Evolutionary conservation across 371 early-diverging fungal species (phyloP), one percentile per base, ranked within the genome.

Genomic region (Syncephalis plumigaleata): DNA sequence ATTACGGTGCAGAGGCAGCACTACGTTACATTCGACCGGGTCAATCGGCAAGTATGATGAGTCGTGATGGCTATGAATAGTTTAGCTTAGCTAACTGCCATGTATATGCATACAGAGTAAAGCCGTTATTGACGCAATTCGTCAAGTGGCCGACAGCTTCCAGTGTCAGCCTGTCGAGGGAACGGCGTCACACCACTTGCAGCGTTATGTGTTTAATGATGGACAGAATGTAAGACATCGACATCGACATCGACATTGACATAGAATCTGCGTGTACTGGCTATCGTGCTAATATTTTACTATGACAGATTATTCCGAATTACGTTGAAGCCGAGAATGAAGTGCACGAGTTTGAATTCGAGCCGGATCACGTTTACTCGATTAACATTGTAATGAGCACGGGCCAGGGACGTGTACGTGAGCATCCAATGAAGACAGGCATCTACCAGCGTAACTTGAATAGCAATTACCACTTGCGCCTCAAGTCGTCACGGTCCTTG

Each of bases 161-260:
- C 84, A 78, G 39, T 85, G 87, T 68, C 73, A 69, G 54, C 86
- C 91, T 44, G 79, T 90, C 31, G 80, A 83, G 59, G 86, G 87
- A 48, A 88, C 88, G 51, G 71, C 79, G 44, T 83, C 89, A 42
- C 74, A 82, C 61, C 78, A 81, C 55, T 71, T 91, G 59, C 71
- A 73, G 65, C 73, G 85, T 48, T 87, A 84, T 61, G 79, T 79
- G 40, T 62, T 91, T 37, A 84, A 84, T 58, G 87, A 81, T 18
- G 59, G 60, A 21, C 70, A 72, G 48, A 9, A 56, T 31, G 31
- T 31, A 31, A 31, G 31, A 4, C 31, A 31, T 31, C 11, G 4
- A 31, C 7, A 7, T 31, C 4, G 4, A 31, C 11, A 31, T 11
- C 31, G 31, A 4, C 11, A 31, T 31, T 31, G n/a, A n/a, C n/a